Percentiles rank a stretch among this genome's conserved stretches.
Evolutionary conservation across 2,329 filamentous ascomycete species (phyloP).

Genomic region (Fusarium ambrosium): DNA sequence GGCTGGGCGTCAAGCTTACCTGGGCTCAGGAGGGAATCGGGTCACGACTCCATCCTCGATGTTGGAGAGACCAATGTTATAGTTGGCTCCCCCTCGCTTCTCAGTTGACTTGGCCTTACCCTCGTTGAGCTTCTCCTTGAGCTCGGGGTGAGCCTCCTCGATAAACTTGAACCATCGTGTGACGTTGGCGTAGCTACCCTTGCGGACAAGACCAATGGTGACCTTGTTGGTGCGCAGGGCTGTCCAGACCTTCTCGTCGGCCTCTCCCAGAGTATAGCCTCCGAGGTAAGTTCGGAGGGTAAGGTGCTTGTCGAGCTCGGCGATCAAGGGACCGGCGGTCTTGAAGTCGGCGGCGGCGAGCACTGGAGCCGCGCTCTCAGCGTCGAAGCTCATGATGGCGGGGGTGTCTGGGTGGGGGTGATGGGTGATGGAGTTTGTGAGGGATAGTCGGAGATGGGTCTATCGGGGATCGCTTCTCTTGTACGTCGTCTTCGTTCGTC

Average conservation of each 20-base stretch:
- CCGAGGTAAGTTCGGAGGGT: conserved; percentile 88
- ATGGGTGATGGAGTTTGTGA: background rate
- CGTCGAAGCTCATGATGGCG: conserved; percentile 47
- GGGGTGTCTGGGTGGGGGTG: conserved; percentile 8
- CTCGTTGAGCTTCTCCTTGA: conserved; percentile 70
- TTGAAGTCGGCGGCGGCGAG: conserved; percentile 74
- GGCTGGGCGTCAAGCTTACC: conserved; percentile 64
- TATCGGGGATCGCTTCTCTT: background rate
- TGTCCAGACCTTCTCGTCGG: conserved; percentile 87
- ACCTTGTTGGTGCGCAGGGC: conserved; percentile 87
- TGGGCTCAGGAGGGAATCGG: conserved; percentile 94
- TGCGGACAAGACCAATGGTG: conserved; percentile 84
- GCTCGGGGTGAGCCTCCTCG: conserved; percentile 84
- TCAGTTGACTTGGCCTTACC: conserved; percentile 69
- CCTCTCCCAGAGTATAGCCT: conserved; percentile 81
- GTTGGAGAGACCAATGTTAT: conserved; percentile 88
- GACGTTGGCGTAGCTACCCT: conserved; percentile 81
- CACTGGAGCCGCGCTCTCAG: conserved; percentile 42
- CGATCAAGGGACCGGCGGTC: conserved; percentile 79
- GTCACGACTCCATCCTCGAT: conserved; percentile 91
- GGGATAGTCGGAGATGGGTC: background rate
- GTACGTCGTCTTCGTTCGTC: conserved; percentile 4
- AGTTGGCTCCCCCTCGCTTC: conserved; percentile 83
- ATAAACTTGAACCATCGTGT: conserved; percentile 90
- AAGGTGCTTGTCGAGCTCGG: conserved; percentile 87